These are phyloP conservation scores for Yamadazyma sp. DNA, from an alignment of 1,139 yeast genomes.

Conservation along the genomic window DNA sequence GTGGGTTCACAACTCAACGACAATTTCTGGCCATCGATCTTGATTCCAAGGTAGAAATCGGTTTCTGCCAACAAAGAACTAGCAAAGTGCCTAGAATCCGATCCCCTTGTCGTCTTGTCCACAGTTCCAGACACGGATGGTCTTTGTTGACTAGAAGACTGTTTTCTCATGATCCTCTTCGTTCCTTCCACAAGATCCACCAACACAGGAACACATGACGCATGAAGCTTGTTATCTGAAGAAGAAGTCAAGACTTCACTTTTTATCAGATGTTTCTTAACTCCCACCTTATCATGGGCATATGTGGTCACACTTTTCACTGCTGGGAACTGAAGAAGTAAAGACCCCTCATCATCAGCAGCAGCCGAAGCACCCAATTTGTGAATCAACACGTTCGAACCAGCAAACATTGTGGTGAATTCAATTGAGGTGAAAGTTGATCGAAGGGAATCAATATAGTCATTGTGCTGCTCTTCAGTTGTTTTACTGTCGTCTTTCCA, in stretches of 20 bases:
- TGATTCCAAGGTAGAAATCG: slow-evolving; percentile 63
- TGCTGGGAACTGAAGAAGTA: slow-evolving; percentile 76
- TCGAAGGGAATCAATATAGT: slow-evolving; percentile 24
- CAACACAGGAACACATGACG: slow-evolving; percentile 79
- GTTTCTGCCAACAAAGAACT: slow-evolving; percentile 46
- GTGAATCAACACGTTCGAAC: slow-evolving; percentile 61
- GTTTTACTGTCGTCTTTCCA: slow-evolving; percentile 15
- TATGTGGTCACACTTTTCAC: slow-evolving; percentile 51
- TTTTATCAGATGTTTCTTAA: slow-evolving; percentile 45
- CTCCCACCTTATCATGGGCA: slow-evolving; percentile 22
- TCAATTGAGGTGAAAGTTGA: slow-evolving; percentile 47
- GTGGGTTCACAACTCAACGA: slow-evolving; percentile 88
- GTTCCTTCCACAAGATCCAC: slow-evolving; percentile 54
- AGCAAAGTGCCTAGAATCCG: slow-evolving; percentile 20
- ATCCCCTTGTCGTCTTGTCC: slow-evolving; percentile 4
- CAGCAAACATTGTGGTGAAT: slow-evolving; percentile 60
- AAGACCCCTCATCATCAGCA: slow-evolving; percentile 41
- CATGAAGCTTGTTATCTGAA: slow-evolving; percentile 67
- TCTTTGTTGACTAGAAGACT: background rate
- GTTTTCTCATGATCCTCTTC: slow-evolving; percentile 35
- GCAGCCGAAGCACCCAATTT: slow-evolving; percentile 34
- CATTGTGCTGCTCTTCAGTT: slow-evolving; percentile 17
- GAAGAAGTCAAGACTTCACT: slow-evolving; percentile 64
- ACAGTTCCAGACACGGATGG: background rate
- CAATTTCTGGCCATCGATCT: slow-evolving; percentile 70